Evolutionary conservation across 495 filamentous ascomycete genomes (phyloP).

Genomic region (Glarea lozoyensis): DNA sequence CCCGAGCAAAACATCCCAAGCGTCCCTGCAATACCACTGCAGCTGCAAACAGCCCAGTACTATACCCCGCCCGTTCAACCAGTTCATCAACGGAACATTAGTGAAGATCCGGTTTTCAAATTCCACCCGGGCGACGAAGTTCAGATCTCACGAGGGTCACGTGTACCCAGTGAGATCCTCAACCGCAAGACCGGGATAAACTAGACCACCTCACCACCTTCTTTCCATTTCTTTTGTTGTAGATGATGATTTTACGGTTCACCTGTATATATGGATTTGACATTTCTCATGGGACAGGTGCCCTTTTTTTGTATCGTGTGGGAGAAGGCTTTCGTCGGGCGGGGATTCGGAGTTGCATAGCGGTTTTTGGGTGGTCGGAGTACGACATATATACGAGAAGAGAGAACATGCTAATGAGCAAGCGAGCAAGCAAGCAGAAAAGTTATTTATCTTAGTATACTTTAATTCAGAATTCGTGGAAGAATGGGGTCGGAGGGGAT

Average conservation of each 20-base stretch:
- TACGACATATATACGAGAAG: too few species aligned
- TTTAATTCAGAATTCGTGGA: too few species aligned
- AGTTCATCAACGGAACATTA: constrained; percentile 13
- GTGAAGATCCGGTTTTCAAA: constrained; percentile 16
- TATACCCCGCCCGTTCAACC: too few species aligned
- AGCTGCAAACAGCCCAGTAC: constrained; percentile 2
- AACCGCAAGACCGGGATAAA: constrained; percentile 15
- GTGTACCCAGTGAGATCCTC: constrained; percentile 18
- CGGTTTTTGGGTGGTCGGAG: too few species aligned
- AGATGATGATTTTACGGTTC: constrained; percentile 4
- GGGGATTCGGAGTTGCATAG: too few species aligned
- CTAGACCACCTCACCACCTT: constrained; percentile 1
- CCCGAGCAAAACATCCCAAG: constrained; percentile 10
- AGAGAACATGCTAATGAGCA: too few species aligned
- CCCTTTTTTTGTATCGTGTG: too few species aligned
- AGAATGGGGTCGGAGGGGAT: too few species aligned
- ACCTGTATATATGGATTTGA: constrained; percentile 20
- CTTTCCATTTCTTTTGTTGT: not conserved
- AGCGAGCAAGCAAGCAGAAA: too few species aligned
- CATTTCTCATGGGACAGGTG: too few species aligned
- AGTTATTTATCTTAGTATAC: too few species aligned
- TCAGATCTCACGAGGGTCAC: constrained; percentile 9
- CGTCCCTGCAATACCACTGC: constrained; percentile 11
- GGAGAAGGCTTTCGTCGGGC: too few species aligned
- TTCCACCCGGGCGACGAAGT: constrained; percentile 20